A percentile compares a stretch with the other conserved stretches of the same genome.
phyloP scores from a whole-genome alignment of 129 eudicot species.

The Saussurea involucrata region DNA sequence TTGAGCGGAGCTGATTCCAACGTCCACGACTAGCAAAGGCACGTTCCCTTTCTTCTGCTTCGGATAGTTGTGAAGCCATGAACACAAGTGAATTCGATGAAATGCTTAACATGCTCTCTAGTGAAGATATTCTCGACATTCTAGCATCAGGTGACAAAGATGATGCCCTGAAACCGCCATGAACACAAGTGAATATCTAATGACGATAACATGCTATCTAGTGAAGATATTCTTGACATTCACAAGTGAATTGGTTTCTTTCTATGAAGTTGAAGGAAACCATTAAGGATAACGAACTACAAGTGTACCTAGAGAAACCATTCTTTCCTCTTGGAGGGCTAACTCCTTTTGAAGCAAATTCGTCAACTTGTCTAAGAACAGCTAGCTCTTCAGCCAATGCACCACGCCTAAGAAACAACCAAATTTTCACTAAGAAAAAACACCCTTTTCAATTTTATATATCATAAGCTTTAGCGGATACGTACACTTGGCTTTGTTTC shows the following conservation, averaged over 20 bases:
- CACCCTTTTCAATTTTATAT: background rate
- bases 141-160: conserved; percentile 91
- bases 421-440: conserved; percentile 6
- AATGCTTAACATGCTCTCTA: conserved; percentile 84
- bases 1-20: conserved; percentile 92
- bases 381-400: conserved; percentile 96
- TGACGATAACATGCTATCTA: too few species aligned
- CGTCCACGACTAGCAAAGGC: conserved; percentile 79
- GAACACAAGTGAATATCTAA: too few species aligned
- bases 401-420: conserved; percentile 68
- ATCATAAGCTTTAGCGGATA: background rate
- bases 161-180: conserved; percentile 51
- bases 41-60: conserved; percentile 98
- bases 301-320: conserved; percentile 68
- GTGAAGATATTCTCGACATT: conserved; percentile 86
- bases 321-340: conserved; percentile 93
- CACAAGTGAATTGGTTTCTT: background rate
- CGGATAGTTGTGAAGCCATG: conserved; percentile 99
- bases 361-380: conserved; percentile 91
- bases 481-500: conserved; percentile 99
- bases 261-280: background rate
- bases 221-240: too few species aligned
- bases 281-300: background rate
- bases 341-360: conserved; percentile 84
- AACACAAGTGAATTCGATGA: conserved; percentile 90